Evolutionary conservation across 2,329 filamentous ascomycete species (phyloP).

Genomic region (Alternaria metachromatica): DNA sequence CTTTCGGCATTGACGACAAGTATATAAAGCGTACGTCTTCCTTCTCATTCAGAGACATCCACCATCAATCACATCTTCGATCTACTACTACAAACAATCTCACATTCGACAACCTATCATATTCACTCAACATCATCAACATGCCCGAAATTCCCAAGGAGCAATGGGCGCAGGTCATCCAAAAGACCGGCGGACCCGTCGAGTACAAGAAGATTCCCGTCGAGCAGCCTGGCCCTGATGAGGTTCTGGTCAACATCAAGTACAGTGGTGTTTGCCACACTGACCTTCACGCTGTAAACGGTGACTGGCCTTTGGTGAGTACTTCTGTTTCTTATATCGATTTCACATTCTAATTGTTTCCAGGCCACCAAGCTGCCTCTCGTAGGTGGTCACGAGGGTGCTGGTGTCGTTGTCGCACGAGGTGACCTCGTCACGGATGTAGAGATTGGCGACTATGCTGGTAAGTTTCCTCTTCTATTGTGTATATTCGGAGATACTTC

Average conservation of each 20-base stretch:
- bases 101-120: background rate
- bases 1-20: conserved; percentile 4
- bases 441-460: conserved; percentile 79
- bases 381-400: conserved; percentile 80
- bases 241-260: conserved; percentile 91
- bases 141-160: conserved; percentile 73
- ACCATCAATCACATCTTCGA: conserved; percentile 16
- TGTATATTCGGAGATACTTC: background rate
- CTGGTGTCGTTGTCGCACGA: conserved; percentile 80
- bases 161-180: conserved; percentile 92
- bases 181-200: conserved; percentile 75
- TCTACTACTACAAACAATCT: conserved; percentile 10
- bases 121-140: conserved; percentile 16
- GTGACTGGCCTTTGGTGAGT: conserved; percentile 79
- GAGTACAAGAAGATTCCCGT: conserved; percentile 84
- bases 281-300: conserved; percentile 80
- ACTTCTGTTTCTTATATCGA: background rate
- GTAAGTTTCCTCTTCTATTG: background rate
- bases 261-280: conserved; percentile 93
- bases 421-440: conserved; percentile 80
- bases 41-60: background rate
- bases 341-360: conserved; percentile 17
- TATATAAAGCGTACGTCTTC: conserved; percentile 28
- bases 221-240: conserved; percentile 79
- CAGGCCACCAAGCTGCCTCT: conserved; percentile 77